Conservation (phyloP, 306 rosid species). For the Castanea crenata region DNA sequence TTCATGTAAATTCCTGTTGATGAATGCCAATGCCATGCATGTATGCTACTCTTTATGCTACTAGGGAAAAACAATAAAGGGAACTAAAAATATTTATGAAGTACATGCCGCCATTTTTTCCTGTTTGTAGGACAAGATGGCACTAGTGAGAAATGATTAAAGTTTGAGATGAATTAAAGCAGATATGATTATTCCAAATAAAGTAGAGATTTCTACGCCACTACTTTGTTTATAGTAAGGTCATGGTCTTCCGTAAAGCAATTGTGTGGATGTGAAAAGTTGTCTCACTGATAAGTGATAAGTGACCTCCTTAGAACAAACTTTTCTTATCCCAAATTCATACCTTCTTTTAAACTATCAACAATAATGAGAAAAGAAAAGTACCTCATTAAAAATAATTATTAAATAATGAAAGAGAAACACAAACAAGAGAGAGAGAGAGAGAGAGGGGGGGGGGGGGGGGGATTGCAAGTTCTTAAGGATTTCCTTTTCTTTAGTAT, state of each 20-base stretch:
- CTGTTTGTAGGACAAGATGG: neutral
- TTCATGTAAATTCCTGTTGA: no score
- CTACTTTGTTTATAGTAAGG: neutral
- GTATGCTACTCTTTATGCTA: no score
- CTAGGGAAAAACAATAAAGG: no score
- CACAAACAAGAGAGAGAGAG: no score
- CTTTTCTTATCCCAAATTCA: neutral
- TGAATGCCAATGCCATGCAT: no score
- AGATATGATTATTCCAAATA: neutral
- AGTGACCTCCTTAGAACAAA: neutral
- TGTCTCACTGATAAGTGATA: neutral
- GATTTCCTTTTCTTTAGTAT: no score
- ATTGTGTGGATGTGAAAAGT: neutral
- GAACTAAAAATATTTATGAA: neutral
- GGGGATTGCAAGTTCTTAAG: no score
- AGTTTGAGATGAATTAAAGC: conserved; percentile 5
- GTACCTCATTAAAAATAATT: neutral
- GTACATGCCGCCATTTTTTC: neutral
- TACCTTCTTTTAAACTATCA: conserved; percentile 9
- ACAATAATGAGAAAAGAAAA: neutral
- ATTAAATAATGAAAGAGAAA: neutral
- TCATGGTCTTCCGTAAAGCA: neutral
- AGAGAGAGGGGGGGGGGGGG: no score
- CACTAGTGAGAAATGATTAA: conserved; percentile 3
- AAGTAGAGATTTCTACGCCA: neutral